Evolutionary conservation across 768 basidiomycete species (phyloP), one percentile per base, ranked within the genome.

Genomic region (Mycena haematopus): DNA sequence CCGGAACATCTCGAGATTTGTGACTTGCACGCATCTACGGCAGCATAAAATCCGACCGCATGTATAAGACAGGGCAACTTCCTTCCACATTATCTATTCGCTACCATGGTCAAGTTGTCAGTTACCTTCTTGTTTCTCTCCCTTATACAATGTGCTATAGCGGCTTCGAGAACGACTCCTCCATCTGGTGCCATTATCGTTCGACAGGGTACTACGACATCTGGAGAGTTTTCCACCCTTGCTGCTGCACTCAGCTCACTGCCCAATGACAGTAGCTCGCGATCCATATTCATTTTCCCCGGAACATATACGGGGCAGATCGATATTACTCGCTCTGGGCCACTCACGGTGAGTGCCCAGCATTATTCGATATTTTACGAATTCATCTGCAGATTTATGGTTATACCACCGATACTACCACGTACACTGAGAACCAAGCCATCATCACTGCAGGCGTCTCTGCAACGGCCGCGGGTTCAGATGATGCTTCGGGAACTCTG

Each of bases 401-500:
- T 2, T 82, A 79, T 65, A 82, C 81, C 1, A 76, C 73, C 3
- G 74, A 79, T 68, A 79, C 79, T 0, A 65, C 73, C 6, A 70
- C 72, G 21, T 80, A 79, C 66, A 69, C 69, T 17, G 68, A 65
- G n/a, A 83, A 83, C 65, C 72, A 76, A 64, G 81, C 74, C 9
- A 79, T 69, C 14, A 72, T 83, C 42, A 72, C 77, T 33, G 77
- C 77, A 9, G 76, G 76, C 6, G 68, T 77, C 6, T 68, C 76
- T 11, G 75, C 77, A 6, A 72, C 64, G 31, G 65, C 68, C 2
- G 78, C 80, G 10, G 80, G 80, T 4, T 81, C 79, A 1, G 73
- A 84, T 68, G 82, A 84, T 60, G 78, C 78, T 5, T 79, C 77
- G 59, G 82, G 82, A 1, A 83, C 82, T 0, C 66, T 84, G 14